phyloP scores from a whole-genome alignment of 2,329 filamentous ascomycete species.

The Aspergillus proliferans region DNA sequence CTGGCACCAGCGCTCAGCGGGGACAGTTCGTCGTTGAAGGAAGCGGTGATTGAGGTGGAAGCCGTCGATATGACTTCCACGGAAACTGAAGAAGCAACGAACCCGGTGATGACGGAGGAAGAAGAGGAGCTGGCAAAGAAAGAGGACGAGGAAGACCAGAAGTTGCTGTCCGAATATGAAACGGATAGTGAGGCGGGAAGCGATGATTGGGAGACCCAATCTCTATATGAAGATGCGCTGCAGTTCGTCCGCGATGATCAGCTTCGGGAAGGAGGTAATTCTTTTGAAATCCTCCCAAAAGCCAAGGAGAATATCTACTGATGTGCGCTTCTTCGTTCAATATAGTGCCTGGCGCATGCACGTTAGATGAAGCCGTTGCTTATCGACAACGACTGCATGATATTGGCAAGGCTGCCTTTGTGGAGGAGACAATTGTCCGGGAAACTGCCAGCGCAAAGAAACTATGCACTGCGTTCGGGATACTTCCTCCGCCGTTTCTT shows the following conservation, averaged over 20 bases:
- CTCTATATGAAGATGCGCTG: slow-evolving; percentile 57
- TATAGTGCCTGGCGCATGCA: slow-evolving; percentile 51
- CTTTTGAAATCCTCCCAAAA: slow-evolving; percentile 8
- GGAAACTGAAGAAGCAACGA: slow-evolving; percentile 19
- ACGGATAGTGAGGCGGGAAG: slow-evolving; percentile 30
- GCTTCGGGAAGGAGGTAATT: slow-evolving; percentile 37
- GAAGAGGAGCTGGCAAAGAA: slow-evolving; percentile 22
- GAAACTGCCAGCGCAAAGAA: slow-evolving; percentile 71
- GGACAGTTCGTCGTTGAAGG: slow-evolving; percentile 28
- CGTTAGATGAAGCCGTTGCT: slow-evolving; percentile 60
- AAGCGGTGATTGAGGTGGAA: slow-evolving; percentile 31
- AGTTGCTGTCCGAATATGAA: slow-evolving; percentile 29
- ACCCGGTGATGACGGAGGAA: slow-evolving; percentile 20
- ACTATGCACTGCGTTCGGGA: slow-evolving; percentile 77
- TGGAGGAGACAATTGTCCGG: slow-evolving; percentile 62
- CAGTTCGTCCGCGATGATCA: slow-evolving; percentile 52
- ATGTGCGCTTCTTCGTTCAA: background rate
- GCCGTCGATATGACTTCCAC: slow-evolving; percentile 23
- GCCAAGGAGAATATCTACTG: background rate
- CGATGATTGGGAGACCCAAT: slow-evolving; percentile 57
- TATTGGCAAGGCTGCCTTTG: slow-evolving; percentile 72
- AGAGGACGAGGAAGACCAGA: slow-evolving; percentile 24
- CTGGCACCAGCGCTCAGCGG: slow-evolving; percentile 29
- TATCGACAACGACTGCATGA: slow-evolving; percentile 67
- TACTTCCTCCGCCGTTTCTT: slow-evolving; percentile 67